Evolutionary conservation across 768 basidiomycete genomes (phyloP), one percentile per base, ranked within the genome.

Genomic region (Lyophyllum shimeji): DNA sequence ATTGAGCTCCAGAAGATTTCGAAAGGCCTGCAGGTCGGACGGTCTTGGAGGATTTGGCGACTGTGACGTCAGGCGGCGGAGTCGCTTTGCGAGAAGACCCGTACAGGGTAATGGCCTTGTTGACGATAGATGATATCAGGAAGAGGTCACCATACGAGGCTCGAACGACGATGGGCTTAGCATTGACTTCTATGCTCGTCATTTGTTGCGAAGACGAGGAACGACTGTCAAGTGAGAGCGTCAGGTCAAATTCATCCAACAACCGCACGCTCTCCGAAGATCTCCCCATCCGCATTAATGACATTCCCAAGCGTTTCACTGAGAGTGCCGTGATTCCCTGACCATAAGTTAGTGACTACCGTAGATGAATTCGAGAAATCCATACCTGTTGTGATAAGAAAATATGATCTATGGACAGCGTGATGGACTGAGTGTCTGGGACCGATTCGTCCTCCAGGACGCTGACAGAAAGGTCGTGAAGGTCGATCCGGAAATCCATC

Each of bases 101-200:
- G 60, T 91, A 94, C n/a, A 94, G 76, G 54, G 89, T 87, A 33
- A 92, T 72, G 0, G 94, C 97, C 58, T 88, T 93, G 68, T 93
- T 93, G 62, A 91, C 80, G 58, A 96, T 95, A 3, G 85, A 75
- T 45, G 81, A 86, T 60, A 98, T 98, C 60, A 98, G 81, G 60
- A 83, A 84, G 68, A 98, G 92, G 67, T 99, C 97, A 18, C 93
- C 84, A 65, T 95, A 94, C 0, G 96, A 98, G n/a, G 93, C 93
- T 23, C 97, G 83, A 69, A 99, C 88, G 52, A 98, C 82, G 61
- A 99, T 81, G 1, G 95, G 89, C 57, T 91, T 88, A 23, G 85
- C 74, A 17, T 80, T 76, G n/a, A 95, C 67, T 66, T 97, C 95
- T 56, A 98, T 87, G 64, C 79, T 93, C 9, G 89, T 88, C 75